Base-by-base conservation (phyloP, 176 grass and related monocot species). In the Lolium multiflorum region DNA sequence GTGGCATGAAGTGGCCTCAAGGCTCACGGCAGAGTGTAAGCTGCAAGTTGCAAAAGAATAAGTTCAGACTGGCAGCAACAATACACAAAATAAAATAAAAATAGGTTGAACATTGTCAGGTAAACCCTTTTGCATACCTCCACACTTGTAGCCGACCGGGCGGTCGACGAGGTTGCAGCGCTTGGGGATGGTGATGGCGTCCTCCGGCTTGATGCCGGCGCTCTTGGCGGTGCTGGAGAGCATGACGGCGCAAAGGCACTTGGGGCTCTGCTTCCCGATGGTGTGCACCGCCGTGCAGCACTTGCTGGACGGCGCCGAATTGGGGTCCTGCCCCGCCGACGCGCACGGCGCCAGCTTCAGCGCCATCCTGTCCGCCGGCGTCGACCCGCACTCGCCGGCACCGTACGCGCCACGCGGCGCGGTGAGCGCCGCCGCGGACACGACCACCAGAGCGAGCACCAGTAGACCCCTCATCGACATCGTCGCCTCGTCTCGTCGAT, bases 161-260 rank as follows among this genome's bases (percentile, higher is more conserved):
- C 91, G 89, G 49, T 93, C 86, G 50, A 14, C 88, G 79, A 93
- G 26, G 79, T 91, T 91, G 88, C 91, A 95, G 55, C 93, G 88
- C 79, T 95, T 95, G 52, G 93, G 91, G 82, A 95, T 91, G 49
- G 90, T 91, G 61, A 95, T 93, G 74, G 93, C 91, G 5, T 82
- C 80, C 75, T 87, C 80, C 4, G 91, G 77, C 86, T 91, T 93
- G 88, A 93, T 89, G 74, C 93, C 93, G 37, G 91, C 21, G n/a
- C 6, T 89, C 81, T 73, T 89, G 57, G 89, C 89, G 4, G 91
- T 85, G 35, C 80, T 82, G 44, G 93, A 95, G 44, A 95, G 86
- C 85, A 95, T 87, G 58, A 95, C 88, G 74, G 91, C 93, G 78
- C 93, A 95, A 17, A 93, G 83, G 86, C 93, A 95, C 76, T 81